These are phyloP conservation scores for Suillus variegatus DNA, from an alignment of 768 basidiomycete genomes.

Conservation along the genomic window DNA sequence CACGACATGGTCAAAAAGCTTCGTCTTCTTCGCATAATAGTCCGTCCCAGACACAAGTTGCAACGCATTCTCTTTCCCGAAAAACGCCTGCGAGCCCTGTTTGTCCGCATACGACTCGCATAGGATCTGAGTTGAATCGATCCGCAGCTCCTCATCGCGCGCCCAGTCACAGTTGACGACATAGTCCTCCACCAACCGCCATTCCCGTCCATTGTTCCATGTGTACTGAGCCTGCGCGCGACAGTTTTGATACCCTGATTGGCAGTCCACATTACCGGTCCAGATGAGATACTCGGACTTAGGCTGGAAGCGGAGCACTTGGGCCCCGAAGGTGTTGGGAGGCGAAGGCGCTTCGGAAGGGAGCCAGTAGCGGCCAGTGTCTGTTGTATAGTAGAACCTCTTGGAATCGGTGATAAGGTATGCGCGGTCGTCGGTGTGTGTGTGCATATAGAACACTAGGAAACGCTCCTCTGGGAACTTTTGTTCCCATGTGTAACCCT, in stretches of 20 bases:
- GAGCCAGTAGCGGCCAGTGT: constrained; percentile 77
- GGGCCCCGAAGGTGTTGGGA: constrained; percentile 78
- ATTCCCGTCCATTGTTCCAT: constrained; percentile 72
- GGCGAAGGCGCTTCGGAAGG: constrained; percentile 55
- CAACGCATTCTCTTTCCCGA: constrained; percentile 56
- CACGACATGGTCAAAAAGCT: constrained; percentile 84
- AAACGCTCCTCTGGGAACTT: constrained; percentile 62
- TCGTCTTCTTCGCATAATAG: constrained; percentile 71
- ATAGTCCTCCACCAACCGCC: constrained; percentile 81
- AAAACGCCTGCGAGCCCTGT: constrained; percentile 70
- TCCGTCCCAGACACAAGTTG: constrained; percentile 77
- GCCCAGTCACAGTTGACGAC: constrained; percentile 94
- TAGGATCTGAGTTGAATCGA: constrained; percentile 86
- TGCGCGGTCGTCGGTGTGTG: constrained; percentile 75
- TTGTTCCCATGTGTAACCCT: constrained; percentile 89
- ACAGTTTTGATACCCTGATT: constrained; percentile 51
- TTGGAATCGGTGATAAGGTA: constrained; percentile 79
- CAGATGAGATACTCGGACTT: constrained; percentile 84
- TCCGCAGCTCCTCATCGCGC: constrained; percentile 69
- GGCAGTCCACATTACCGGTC: constrained; percentile 78
- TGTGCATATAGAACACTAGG: constrained; percentile 86
- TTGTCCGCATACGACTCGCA: constrained; percentile 90
- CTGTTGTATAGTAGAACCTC: constrained; percentile 78
- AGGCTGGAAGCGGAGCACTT: constrained; percentile 87
- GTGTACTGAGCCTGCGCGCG: constrained; percentile 76